Evolutionary conservation across 108 stramenopile species (phyloP), one percentile per base, ranked within the genome.

Genomic region (Cyclostephanos tholiformis): DNA sequence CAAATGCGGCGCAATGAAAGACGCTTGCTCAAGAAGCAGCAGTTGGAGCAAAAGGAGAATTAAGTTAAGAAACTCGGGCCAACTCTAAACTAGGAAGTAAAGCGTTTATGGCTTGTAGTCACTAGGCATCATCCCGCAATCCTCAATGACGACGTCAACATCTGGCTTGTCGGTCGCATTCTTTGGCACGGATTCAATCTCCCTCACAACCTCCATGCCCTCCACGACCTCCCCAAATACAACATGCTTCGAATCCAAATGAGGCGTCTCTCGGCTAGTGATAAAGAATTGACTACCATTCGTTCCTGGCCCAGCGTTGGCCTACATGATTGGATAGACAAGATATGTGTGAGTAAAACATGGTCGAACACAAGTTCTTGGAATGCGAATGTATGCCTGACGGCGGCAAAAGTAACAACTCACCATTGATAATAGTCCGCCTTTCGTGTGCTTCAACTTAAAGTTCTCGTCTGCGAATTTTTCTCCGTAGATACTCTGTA

Each of bases 191-290:
- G 85, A 80, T 72, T 97, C 96, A 82, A 99, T 93, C 74, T 89
- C 89, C 39, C 86, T 66, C 16, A 99, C 89, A 58, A 98, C 72
- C 14, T 97, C 97, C 96, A 99, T 97, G 29, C 98, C 98, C 65
- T 97, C 95, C 41, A 97, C 95, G 13, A 98, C 98, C 61, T 96
- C 93, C 8, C 99, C 99, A 84, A 99, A 99, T 0, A 99, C 99
- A 43, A 99, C 97, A 80, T 99, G 99, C 82, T 98, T 98, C 32
- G 94, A 92, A 85, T 99, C 98, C 67, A 99, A 77, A 63, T 97
- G 96, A 27, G 95, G 93, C 19, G 91, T 92, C 22, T 88, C 93
- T 29, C 71, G 61, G 59, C 84, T 76, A 9, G 96, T 98, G 48
- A 98, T 91, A 82, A 98, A 99, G 79, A 99, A 99, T 84, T 80